phyloP scores from a whole-genome alignment of 2,329 filamentous ascomycete species.

The Waltergamsia citrina region DNA sequence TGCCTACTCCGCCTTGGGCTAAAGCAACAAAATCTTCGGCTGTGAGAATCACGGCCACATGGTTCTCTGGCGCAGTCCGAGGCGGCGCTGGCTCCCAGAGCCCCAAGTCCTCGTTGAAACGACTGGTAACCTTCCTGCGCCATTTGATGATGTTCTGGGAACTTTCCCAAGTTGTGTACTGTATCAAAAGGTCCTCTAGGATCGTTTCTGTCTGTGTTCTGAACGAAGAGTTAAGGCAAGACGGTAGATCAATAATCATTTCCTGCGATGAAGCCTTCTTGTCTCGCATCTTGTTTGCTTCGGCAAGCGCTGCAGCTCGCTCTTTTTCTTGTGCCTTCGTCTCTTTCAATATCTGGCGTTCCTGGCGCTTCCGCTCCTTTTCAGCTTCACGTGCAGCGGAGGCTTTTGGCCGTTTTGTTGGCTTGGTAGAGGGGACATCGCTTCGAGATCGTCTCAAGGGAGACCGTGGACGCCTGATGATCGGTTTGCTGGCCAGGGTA shows the following conservation, averaged over 20 bases:
- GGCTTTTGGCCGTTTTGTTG: slow-evolving; percentile 21
- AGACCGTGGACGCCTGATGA: slow-evolving; percentile 8
- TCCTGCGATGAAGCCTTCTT: slow-evolving; percentile 65
- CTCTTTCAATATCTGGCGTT: slow-evolving; percentile 51
- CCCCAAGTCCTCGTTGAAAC: slow-evolving; percentile 49
- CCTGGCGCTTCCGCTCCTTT: slow-evolving; percentile 43
- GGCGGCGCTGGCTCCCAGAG: slow-evolving; percentile 54
- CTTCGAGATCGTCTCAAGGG: slow-evolving; percentile 20
- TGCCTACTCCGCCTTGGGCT: slow-evolving; percentile 38
- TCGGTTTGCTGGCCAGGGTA: slow-evolving; percentile 20
- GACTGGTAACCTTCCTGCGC: slow-evolving; percentile 57
- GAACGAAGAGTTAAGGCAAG: slow-evolving; percentile 38
- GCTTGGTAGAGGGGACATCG: slow-evolving; percentile 13
- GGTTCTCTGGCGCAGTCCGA: slow-evolving; percentile 45
- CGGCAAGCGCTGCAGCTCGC: slow-evolving; percentile 53
- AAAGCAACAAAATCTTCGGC: slow-evolving; percentile 57
- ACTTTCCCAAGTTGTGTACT: slow-evolving; percentile 33
- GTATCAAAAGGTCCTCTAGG: slow-evolving; percentile 39
- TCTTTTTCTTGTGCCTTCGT: slow-evolving; percentile 55
- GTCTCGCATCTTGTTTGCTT: slow-evolving; percentile 66
- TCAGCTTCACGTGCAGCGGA: slow-evolving; percentile 40
- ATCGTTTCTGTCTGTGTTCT: slow-evolving; percentile 37
- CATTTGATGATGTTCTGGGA: slow-evolving; percentile 52
- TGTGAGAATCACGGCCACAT: slow-evolving; percentile 51
- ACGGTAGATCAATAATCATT: slow-evolving; percentile 67